Conservation (phyloP, 805 yeast species). For the Zygoascus bituminiphila region DNA sequence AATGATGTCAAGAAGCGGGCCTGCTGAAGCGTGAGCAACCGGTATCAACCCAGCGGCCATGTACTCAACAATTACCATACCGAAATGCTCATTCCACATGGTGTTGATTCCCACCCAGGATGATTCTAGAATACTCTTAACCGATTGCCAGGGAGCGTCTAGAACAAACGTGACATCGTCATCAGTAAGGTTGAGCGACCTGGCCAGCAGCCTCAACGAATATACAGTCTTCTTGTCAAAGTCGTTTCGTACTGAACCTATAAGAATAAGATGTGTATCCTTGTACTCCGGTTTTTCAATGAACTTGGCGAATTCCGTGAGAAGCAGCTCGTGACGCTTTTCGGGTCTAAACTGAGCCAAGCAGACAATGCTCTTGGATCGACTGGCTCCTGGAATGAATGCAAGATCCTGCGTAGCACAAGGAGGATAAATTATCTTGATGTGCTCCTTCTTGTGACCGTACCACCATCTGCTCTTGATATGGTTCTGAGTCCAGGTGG, state of each 20-base stretch:
- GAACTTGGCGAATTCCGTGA: slow-evolving; percentile 55
- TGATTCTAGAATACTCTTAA: slow-evolving; percentile 44
- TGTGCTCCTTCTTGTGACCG: slow-evolving; percentile 31
- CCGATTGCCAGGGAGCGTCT: slow-evolving; percentile 64
- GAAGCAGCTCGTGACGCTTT: slow-evolving; percentile 71
- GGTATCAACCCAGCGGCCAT: slow-evolving; percentile 82
- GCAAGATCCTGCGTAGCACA: slow-evolving; percentile 60
- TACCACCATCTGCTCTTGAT: slow-evolving; percentile 55
- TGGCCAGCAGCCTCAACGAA: slow-evolving; percentile 38
- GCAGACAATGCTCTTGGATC: slow-evolving; percentile 37
- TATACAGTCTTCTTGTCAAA: slow-evolving; percentile 56
- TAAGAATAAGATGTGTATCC: slow-evolving; percentile 54
- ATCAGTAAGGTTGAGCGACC: slow-evolving; percentile 36
- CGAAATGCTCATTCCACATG: slow-evolving; percentile 99
- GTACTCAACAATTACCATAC: slow-evolving; percentile 93
- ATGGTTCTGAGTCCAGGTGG: slow-evolving; percentile 87
- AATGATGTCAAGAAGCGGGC: slow-evolving; percentile 85
- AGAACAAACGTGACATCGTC: slow-evolving; percentile 46
- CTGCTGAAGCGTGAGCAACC: slow-evolving; percentile 89
- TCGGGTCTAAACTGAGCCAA: slow-evolving; percentile 95
- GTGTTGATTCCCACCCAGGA: slow-evolving; percentile 80
- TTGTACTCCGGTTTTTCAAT: slow-evolving; percentile 20
- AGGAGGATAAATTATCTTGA: slow-evolving; percentile 72
- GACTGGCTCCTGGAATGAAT: slow-evolving; percentile 19
- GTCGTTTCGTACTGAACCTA: slow-evolving; percentile 76